These are phyloP conservation scores for Tetrapisispora nanseiensis DNA, from an alignment of 805 yeast species.

Conservation along the genomic window DNA sequence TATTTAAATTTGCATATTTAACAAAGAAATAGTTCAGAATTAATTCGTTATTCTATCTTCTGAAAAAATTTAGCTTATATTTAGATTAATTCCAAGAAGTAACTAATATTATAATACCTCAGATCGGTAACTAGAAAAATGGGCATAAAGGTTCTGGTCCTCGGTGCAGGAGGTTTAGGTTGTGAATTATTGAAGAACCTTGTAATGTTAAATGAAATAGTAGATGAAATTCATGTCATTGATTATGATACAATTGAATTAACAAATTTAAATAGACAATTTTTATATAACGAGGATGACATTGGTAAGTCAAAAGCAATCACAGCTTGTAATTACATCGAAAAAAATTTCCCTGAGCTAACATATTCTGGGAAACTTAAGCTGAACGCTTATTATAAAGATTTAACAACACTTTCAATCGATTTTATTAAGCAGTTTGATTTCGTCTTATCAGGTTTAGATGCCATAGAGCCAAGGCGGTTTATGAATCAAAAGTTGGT, in stretches of 20 bases:
- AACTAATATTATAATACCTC: too few relatives aligned
- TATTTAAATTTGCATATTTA: too few relatives aligned
- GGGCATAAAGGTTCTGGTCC: constrained; percentile 46
- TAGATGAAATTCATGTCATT: constrained; percentile 68
- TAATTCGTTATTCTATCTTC: too few relatives aligned
- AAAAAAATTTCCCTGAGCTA: constrained; percentile 23
- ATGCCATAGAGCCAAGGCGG: constrained; percentile 79
- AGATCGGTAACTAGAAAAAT: background rate
- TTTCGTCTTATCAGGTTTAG: constrained; percentile 78
- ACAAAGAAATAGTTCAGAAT: too few relatives aligned
- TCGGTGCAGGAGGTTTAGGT: constrained; percentile 95
- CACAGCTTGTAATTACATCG: constrained; percentile 61
- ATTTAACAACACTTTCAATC: constrained; percentile 52
- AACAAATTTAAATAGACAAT: constrained; percentile 85
- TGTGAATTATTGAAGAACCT: constrained; percentile 80
- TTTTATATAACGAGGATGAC: constrained; percentile 69
- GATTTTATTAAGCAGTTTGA: constrained; percentile 60
- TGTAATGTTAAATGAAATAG: constrained; percentile 44
- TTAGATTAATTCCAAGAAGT: too few relatives aligned
- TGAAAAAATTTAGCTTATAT: too few relatives aligned
- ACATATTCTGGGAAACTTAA: constrained; percentile 28
- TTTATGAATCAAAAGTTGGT: constrained; percentile 74
- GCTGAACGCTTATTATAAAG: constrained; percentile 46
- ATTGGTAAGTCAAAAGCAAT: constrained; percentile 75
- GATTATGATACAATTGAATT: constrained; percentile 91